Evolutionary conservation across 768 basidiomycete species (phyloP).

Genomic region (Russula foetens): DNA sequence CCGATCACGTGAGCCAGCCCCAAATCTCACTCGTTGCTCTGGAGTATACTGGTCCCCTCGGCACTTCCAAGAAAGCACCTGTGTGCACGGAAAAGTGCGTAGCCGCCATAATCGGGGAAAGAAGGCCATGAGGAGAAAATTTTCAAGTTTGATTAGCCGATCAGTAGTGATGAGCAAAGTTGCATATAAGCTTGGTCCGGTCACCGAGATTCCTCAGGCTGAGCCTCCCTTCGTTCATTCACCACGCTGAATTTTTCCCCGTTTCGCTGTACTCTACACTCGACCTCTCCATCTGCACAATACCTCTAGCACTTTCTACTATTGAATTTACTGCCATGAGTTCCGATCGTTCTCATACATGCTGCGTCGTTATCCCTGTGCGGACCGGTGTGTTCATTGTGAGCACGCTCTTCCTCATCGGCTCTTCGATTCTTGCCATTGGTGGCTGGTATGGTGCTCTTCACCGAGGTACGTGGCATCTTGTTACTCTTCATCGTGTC

Average conservation of each 20-base stretch:
- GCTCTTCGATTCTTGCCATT: constrained; percentile 38
- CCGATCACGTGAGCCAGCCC: not conserved
- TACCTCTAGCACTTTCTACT: not conserved
- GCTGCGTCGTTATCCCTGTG: constrained; percentile 61
- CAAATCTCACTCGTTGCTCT: not conserved
- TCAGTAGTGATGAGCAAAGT: not conserved
- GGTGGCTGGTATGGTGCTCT: constrained; percentile 41
- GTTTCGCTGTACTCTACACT: not conserved
- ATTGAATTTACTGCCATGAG: constrained; percentile 28
- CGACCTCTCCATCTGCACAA: not conserved
- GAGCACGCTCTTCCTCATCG: constrained; percentile 34
- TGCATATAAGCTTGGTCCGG: not conserved
- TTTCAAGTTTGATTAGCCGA: not conserved
- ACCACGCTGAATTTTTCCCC: not conserved
- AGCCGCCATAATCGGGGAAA: not conserved
- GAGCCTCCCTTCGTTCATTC: constrained; percentile 12
- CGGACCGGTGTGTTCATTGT: constrained; percentile 55
- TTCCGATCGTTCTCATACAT: constrained; percentile 46
- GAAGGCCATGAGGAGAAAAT: not conserved
- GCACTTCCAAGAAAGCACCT: not conserved
- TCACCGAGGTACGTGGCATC: constrained; percentile 34
- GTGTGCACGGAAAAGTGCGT: not conserved
- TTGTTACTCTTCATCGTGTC: not conserved
- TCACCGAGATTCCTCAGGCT: constrained; percentile 2
- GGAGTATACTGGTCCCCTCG: not conserved